A percentile compares a stretch with the other conserved stretches of the same genome.
Evolutionary conservation across 495 filamentous ascomycete genomes (phyloP).

Genomic region (Penicillium ucsense): DNA sequence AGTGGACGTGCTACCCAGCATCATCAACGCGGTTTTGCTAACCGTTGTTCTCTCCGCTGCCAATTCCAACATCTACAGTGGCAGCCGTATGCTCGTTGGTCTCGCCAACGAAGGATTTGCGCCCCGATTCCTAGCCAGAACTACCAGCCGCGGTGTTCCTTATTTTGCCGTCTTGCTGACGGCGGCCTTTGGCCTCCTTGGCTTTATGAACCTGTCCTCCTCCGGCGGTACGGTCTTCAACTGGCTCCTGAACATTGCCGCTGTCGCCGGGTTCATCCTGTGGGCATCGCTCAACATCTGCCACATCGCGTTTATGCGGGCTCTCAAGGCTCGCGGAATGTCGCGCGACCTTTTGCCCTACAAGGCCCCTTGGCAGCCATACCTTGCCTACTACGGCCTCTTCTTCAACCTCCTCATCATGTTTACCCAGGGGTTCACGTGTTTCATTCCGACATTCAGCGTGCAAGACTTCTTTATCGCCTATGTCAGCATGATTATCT

Average conservation of each 20-base stretch:
- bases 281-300: conserved; percentile 46
- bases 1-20: conserved; percentile 50
- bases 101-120: conserved; percentile 45
- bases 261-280: conserved; percentile 48
- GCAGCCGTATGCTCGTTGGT: conserved; percentile 46
- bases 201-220: conserved; percentile 32
- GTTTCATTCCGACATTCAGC: conserved; percentile 46
- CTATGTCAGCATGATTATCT: conserved; percentile 46
- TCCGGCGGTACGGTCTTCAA: conserved; percentile 31
- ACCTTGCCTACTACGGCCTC: conserved; percentile 40
- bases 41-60: conserved; percentile 54
- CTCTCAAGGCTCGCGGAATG: conserved; percentile 39
- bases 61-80: conserved; percentile 64
- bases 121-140: conserved; percentile 34
- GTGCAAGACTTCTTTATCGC: conserved; percentile 40
- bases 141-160: conserved; percentile 30
- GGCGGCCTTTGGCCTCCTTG: conserved; percentile 33
- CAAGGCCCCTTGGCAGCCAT: conserved; percentile 40
- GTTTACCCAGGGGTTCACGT: conserved; percentile 52
- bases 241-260: conserved; percentile 42
- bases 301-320: conserved; percentile 46
- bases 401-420: conserved; percentile 49
- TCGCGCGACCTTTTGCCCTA: conserved; percentile 38
- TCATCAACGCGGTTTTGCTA: conserved; percentile 63
- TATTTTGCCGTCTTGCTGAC: conserved; percentile 29